A percentile compares a stretch with the other conserved stretches of the same genome.
phyloP scores from a whole-genome alignment of 2,329 filamentous ascomycete genomes.

The Teratosphaeria pseudoeucalypti region DNA sequence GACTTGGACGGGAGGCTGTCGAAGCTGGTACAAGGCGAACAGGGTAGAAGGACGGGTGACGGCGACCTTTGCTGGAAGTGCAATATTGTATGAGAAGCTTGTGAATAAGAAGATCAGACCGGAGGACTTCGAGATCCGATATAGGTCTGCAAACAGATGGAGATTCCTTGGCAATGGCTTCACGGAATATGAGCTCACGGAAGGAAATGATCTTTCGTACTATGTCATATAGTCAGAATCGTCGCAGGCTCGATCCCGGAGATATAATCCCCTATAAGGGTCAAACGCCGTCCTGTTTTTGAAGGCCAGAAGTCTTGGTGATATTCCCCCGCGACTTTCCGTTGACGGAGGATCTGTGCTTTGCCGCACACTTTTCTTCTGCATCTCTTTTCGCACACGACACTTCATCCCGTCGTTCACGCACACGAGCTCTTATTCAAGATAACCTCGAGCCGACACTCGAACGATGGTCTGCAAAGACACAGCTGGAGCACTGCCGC shows the following conservation, averaged over 20 bases:
- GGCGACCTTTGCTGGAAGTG: conserved; percentile 17
- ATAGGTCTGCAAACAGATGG: conserved; percentile 34
- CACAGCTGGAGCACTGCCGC: not conserved
- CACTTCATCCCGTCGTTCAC: not conserved
- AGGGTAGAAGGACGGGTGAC: conserved; percentile 11
- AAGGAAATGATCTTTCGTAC: not conserved
- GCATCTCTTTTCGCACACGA: not conserved
- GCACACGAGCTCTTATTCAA: not conserved
- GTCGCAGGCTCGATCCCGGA: too few species aligned
- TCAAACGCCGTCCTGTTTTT: too few species aligned
- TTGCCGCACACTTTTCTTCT: not conserved
- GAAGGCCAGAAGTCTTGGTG: not conserved
- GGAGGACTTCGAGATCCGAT: conserved; percentile 37
- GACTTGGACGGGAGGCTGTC: conserved; percentile 10
- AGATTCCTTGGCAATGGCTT: conserved; percentile 38
- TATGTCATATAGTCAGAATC: not conserved
- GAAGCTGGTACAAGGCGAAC: conserved; percentile 17
- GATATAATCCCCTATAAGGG: too few species aligned
- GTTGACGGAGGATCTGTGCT: not conserved
- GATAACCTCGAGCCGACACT: not conserved
- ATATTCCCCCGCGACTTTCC: not conserved
- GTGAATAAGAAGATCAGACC: conserved; percentile 28
- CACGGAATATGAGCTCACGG: conserved; percentile 1
- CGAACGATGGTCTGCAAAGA: not conserved
- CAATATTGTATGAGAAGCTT: conserved; percentile 16